Evolutionary conservation across 192 early-diverging fungal genomes (phyloP).

Genomic region (Backusella tuberculispora): DNA sequence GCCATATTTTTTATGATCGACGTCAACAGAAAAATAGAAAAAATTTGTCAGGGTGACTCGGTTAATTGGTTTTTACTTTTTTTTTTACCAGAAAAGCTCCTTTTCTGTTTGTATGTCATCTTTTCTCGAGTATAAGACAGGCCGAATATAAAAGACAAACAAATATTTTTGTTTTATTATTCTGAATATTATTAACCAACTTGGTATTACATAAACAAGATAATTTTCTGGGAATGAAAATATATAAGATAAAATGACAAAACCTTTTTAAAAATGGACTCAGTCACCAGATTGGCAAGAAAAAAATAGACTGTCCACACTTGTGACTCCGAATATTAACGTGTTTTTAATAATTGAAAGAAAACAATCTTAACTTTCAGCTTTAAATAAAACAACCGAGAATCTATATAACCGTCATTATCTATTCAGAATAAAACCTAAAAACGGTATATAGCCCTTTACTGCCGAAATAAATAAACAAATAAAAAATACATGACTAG

Average conservation of each 20-base stretch:
- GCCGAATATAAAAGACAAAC: neutral
- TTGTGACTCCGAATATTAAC: neutral
- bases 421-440: neutral
- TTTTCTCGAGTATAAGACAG: neutral
- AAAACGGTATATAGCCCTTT: neutral
- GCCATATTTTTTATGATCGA: neutral
- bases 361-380: neutral
- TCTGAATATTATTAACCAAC: neutral
- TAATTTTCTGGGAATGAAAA: neutral
- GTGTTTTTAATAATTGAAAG: neutral
- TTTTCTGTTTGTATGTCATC: neutral
- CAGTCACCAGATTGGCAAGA: neutral
- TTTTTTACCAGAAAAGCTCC: neutral
- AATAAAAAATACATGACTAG: neutral
- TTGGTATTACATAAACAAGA: neutral
- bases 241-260: neutral
- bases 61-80: slow-evolving; percentile 2
- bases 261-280: neutral
- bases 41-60: neutral
- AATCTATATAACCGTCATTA: neutral
- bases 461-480: neutral
- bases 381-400: neutral
- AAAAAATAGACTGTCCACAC: neutral
- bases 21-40: slow-evolving; percentile 2
- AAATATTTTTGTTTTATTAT: neutral